Evolutionary conservation across 306 rosid species (phyloP), one percentile per base, ranked within the genome.

Genomic region (Hippophae gyantsensis): DNA sequence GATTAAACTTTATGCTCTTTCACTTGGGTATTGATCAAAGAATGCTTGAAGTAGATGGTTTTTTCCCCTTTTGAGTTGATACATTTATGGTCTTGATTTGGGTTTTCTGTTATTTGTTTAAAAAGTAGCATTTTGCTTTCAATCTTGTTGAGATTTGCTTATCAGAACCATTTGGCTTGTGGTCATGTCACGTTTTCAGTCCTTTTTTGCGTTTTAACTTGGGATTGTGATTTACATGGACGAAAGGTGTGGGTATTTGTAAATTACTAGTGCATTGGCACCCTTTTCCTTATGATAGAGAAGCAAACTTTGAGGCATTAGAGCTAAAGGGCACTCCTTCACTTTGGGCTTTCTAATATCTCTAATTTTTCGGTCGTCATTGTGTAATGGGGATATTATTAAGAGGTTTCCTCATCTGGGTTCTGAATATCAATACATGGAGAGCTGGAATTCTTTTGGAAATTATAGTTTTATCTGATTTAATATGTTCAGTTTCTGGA

Each of bases 401-500:
- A 14, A 63, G 72, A 47, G 75, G 69, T 57, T 63, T 77, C 52
- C 52, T 73, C 52, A 47, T 53, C 60, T 64, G 73, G 67, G 50
- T 71, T 48, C 63, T 79, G 72, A 70, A 72, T 65, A 70, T 75
- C 69, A 69, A 54, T 66, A 65, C 57, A 42, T 69, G 78, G 75
- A 65, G 66, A 69, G 62, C 64, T 61, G 65, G 73, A 38, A 54
- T 72, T 14, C 55, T 79, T 26, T 54, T 67, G 13, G 66, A 60
- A 52, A 42, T 84, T 61, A 56, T 72, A 55, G 64, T 82, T 70
- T 56, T 89, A 27, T 74, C 86, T 65, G 76, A 70, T 56, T 63
- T 81, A 44, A 72, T 79, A 66, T 48, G 57, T 48, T 61, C 62
- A 48, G 87, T 78, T 57, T 81, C 79, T 18, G 84, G 96, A 69